A percentile compares a stretch with the other conserved stretches of the same genome.
Evolutionary conservation across 306 rosid species (phyloP).

Genomic region (Vicia sativa): DNA sequence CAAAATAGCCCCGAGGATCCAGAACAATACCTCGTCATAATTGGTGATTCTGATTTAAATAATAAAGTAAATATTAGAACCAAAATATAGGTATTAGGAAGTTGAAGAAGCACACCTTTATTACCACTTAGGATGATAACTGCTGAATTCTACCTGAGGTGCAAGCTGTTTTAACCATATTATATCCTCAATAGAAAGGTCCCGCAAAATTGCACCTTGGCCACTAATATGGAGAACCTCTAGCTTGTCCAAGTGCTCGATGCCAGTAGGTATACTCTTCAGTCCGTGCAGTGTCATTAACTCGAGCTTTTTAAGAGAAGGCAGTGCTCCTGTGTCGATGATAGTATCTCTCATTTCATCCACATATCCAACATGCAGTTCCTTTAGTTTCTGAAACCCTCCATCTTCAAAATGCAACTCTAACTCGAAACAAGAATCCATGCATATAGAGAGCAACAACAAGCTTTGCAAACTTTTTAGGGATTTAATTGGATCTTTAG

Average conservation of each 20-base stretch:
- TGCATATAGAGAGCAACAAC: neutral
- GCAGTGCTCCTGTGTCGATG: neutral
- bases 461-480: neutral
- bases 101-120: too few relatives aligned
- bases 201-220: too few relatives aligned
- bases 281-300: accelerated
- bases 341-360: neutral
- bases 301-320: neutral
- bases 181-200: neutral
- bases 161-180: too few relatives aligned
- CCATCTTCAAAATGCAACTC: conserved; percentile 13
- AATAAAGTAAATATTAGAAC: too few relatives aligned
- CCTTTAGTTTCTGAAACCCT: conserved; percentile 1
- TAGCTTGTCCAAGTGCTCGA: neutral
- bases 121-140: neutral
- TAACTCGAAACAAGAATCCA: too few relatives aligned
- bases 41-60: too few relatives aligned
- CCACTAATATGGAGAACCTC: neutral
- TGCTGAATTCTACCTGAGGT: neutral
- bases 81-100: too few relatives aligned
- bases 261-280: neutral
- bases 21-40: too few relatives aligned
- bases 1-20: too few relatives aligned
- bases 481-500: neutral
- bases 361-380: neutral